Conservation (phyloP, 495 filamentous ascomycete genomes). For the Pyrenula massariospora region DNA sequence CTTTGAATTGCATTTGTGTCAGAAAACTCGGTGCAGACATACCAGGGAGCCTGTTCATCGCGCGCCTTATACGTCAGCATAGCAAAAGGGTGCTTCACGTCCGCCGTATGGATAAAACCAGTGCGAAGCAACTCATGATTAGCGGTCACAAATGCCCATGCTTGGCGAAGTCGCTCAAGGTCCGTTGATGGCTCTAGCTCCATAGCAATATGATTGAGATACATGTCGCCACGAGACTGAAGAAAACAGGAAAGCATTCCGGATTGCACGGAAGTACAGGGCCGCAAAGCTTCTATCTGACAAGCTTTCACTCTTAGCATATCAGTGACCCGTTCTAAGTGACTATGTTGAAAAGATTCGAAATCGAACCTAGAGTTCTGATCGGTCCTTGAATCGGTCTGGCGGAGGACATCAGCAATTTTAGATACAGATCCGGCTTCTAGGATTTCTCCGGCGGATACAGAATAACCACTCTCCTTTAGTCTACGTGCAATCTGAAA, state of each 20-base stretch:
- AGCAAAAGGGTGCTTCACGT: constrained; percentile 42
- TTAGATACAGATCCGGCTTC: constrained; percentile 26
- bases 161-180: constrained; percentile 34
- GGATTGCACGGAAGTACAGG: constrained; percentile 62
- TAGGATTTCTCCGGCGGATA: constrained; percentile 58
- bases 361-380: constrained; percentile 11
- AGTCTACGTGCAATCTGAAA: constrained; percentile 54
- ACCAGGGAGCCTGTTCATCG: constrained; percentile 11
- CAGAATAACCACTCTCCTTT: constrained; percentile 40
- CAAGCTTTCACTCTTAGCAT: constrained; percentile 8
- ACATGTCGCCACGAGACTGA: constrained; percentile 48
- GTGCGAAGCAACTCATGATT: constrained; percentile 61
- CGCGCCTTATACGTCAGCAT: constrained; percentile 44
- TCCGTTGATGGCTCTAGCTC: constrained; percentile 39
- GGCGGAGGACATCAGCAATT: constrained; percentile 15
- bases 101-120: constrained; percentile 43
- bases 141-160: constrained; percentile 45
- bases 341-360: constrained; percentile 34
- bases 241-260: constrained; percentile 70
- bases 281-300: constrained; percentile 18
- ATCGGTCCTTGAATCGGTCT: not conserved
- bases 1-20: not conserved
- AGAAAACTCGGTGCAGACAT: constrained; percentile 17
- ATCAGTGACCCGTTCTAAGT: constrained; percentile 37
- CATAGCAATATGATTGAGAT: constrained; percentile 71